Percentiles rank a stretch among this genome's conserved stretches.
These are phyloP conservation scores for Colletotrichum sp. DNA, from an alignment of 2,329 filamentous ascomycete genomes.

Conservation along the genomic window DNA sequence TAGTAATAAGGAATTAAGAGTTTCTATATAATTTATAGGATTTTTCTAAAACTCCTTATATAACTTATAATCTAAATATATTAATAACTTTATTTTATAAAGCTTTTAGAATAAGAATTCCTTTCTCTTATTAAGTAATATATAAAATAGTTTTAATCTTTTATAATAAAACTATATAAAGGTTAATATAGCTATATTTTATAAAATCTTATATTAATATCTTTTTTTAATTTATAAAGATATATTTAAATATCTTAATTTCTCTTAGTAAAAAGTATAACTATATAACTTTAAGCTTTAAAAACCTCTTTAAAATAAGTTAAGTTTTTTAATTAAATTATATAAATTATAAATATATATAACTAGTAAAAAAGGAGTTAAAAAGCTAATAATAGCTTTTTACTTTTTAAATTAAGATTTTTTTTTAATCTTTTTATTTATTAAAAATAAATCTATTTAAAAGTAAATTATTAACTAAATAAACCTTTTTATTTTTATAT, in stretches of 20 bases:
- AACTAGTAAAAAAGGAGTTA: not conserved
- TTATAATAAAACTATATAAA: not conserved
- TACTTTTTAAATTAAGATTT: not conserved
- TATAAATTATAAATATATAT: not conserved
- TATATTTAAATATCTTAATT: not conserved
- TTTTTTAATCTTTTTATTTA: accelerated
- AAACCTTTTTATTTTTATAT: not conserved
- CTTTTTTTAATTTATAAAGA: not conserved
- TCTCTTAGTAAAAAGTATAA: not conserved
- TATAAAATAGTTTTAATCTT: not conserved
- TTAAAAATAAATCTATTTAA: not conserved
- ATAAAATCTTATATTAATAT: not conserved
- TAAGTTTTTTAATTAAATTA: not conserved
- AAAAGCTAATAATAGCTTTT: not conserved
- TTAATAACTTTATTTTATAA: not conserved
- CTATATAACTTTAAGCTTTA: not conserved
- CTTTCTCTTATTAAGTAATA: not conserved
- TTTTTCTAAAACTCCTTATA: not conserved
- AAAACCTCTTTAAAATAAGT: not conserved
- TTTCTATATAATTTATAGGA: not conserved
- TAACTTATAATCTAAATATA: not conserved
- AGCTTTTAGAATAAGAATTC: not conserved
- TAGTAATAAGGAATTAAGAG: not conserved
- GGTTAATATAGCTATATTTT: not conserved
- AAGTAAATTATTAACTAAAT: not conserved